phyloP scores from a whole-genome alignment of 176 grass and related monocot genomes.

The Pontederia crassipes region DNA sequence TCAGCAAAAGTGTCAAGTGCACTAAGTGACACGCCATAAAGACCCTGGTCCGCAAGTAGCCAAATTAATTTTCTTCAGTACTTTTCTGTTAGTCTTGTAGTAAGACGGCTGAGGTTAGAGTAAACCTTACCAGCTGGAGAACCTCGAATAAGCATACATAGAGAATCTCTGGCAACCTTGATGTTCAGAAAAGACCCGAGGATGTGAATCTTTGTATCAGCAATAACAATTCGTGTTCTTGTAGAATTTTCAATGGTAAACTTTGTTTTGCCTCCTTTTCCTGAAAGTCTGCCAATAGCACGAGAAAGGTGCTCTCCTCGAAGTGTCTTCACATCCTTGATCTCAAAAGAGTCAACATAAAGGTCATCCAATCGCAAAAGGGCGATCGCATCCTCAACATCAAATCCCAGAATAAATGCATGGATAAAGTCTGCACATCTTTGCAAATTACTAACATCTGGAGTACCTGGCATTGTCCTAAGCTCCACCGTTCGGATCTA shows the following conservation, averaged over 20 bases:
- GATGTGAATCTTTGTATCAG: slow-evolving; percentile 88
- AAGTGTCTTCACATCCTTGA: slow-evolving; percentile 92
- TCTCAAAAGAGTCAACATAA: slow-evolving; percentile 88
- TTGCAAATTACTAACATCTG: slow-evolving; percentile 80
- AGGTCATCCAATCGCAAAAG: slow-evolving; percentile 71
- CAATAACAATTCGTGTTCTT: slow-evolving; percentile 75
- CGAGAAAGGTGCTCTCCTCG: slow-evolving; percentile 81
- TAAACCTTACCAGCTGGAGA: slow-evolving; percentile 87
- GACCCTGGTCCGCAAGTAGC: too few relatives aligned
- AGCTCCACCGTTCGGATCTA: slow-evolving; percentile 79
- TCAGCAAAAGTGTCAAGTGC: too few relatives aligned
- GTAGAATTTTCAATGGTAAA: slow-evolving; percentile 89
- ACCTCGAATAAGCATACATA: slow-evolving; percentile 83
- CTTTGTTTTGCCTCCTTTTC: slow-evolving; percentile 91
- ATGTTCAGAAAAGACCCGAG: slow-evolving; percentile 94
- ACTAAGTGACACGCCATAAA: too few relatives aligned
- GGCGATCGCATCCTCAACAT: slow-evolving; percentile 51
- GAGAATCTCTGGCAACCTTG: slow-evolving; percentile 82
- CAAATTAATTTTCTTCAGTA: slow-evolving; percentile 23
- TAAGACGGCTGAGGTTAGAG: slow-evolving; percentile 75
- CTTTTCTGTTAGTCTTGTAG: slow-evolving; percentile 63
- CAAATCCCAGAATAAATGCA: slow-evolving; percentile 94
- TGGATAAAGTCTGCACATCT: slow-evolving; percentile 71
- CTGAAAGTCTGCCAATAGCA: slow-evolving; percentile 74
- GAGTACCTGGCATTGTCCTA: slow-evolving; percentile 64